Evolutionary conservation across 345 rosid species (phyloP).

Genomic region (Eucalyptus polyanthemos): DNA sequence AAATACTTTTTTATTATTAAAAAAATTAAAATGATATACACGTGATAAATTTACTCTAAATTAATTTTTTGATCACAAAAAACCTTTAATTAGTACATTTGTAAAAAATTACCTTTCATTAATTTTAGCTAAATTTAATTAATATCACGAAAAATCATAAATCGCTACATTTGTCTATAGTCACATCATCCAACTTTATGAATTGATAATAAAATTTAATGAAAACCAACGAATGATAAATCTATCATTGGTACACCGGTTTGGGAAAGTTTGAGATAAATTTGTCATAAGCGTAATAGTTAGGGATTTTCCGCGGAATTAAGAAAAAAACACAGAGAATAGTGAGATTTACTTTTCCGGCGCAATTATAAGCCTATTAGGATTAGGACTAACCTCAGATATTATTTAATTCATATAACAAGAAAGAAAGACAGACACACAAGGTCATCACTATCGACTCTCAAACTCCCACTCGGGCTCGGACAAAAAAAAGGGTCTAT

Average conservation of each 20-base stretch:
- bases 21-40: no score
- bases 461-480: neutral
- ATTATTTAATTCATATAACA: neutral
- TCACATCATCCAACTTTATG: no score
- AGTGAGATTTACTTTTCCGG: neutral
- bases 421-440: neutral
- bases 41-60: rapidly evolving
- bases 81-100: rapidly evolving
- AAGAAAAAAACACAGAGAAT: neutral
- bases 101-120: no score
- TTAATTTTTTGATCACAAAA: no score
- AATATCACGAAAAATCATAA: no score
- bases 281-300: rapidly evolving
- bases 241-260: rapidly evolving
- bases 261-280: no score
- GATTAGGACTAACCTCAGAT: neutral
- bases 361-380: neutral
- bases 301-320: no score
- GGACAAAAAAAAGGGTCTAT: neutral
- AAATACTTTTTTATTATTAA: no score
- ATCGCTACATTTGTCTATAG: rapidly evolving
- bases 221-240: no score
- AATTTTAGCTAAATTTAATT: no score
- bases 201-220: no score
- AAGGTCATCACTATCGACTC: neutral